Evolutionary conservation across 805 yeast species (phyloP).

Genomic region (Cyberlindnera xylosilytica): DNA sequence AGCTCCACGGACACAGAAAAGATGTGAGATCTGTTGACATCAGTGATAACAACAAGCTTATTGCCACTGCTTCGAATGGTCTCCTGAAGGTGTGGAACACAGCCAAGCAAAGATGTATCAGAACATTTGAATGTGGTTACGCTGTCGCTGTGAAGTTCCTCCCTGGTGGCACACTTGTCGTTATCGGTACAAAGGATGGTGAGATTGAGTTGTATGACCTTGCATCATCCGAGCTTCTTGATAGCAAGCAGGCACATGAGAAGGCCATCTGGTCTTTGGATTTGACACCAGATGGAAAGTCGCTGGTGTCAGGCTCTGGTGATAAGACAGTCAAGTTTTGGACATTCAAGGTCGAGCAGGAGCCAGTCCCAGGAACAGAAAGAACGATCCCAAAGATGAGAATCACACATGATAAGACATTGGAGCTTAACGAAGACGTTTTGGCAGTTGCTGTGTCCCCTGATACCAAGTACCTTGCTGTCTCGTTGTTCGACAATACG

Average conservation of each 20-base stretch:
- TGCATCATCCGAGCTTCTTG: slow-evolving; percentile 73
- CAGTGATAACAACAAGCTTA: slow-evolving; percentile 72
- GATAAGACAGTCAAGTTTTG: slow-evolving; percentile 90
- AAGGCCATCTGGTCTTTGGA: slow-evolving; percentile 91
- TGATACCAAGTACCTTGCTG: slow-evolving; percentile 72
- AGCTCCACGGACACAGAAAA: slow-evolving; percentile 81
- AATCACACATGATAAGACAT: slow-evolving; percentile 70
- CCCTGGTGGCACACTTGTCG: slow-evolving; percentile 88
- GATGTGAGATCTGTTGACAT: slow-evolving; percentile 84
- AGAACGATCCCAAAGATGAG: slow-evolving; percentile 50
- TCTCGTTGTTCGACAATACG: slow-evolving; percentile 87
- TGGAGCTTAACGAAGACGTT: slow-evolving; percentile 86
- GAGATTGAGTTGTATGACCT: slow-evolving; percentile 80
- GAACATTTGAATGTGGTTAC: slow-evolving; percentile 89
- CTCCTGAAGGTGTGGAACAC: slow-evolving; percentile 86
- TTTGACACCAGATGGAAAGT: slow-evolving; percentile 78
- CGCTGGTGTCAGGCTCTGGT: slow-evolving; percentile 88
- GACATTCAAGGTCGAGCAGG: slow-evolving; percentile 71
- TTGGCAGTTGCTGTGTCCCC: slow-evolving; percentile 78
- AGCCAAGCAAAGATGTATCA: slow-evolving; percentile 65
- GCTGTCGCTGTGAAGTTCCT: slow-evolving; percentile 76
- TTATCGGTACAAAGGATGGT: slow-evolving; percentile 88
- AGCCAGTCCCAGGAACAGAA: slow-evolving; percentile 65
- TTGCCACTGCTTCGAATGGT: slow-evolving; percentile 91
- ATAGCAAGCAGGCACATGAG: slow-evolving; percentile 72